Base-by-base conservation (phyloP, 148 eudicot species). In the Spergularia marina region DNA sequence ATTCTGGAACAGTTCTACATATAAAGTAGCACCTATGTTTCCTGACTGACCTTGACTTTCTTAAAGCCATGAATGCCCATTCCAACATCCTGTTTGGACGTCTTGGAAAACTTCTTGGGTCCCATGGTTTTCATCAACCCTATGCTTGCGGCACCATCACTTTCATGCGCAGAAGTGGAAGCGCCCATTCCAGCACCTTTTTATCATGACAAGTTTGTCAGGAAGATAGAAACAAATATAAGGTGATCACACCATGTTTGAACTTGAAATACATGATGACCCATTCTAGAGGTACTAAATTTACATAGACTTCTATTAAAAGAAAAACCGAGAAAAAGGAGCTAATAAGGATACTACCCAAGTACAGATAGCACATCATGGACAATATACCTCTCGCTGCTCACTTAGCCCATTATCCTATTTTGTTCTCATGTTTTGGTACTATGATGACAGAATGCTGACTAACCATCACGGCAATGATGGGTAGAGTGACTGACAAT, bases 61-160 rank as follows among this genome's bases (percentile, higher is more conserved):
- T 83, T 87, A 56, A 71, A 80, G 71, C 72, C 75, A 67, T 73
- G 82, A 66, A 71, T 68, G 70, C 25, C 72, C 60, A 72, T 82
- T 78, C 79, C 85, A 57, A 77, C 52, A 82, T 85, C 88, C 62
- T 77, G 80, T 73, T 72, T 83, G 74, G 79, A 83, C 49, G 75
- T 63, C 86, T 90, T 89, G 70, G 89, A 60, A 61, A 88, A 85
- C 84, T 89, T 94, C 78, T 81, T 85, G 23, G 85, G 85, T 70
- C 89, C 97, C 79, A 87, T 79, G 75, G 76, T 84, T 83, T 81
- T 90, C 88, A 76, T 87, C 71, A 83, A 77, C 74, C 91, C 88
- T 64, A 65, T 77, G 79, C 83, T 83, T 41, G 84, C 53, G 68
- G 58, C 52, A 69, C 89, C 88, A 88, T 83, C 84, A 78, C 81